Evolutionary conservation across 768 basidiomycete genomes (phyloP).

Genomic region (Rhodosporidiobolus odoratus): DNA sequence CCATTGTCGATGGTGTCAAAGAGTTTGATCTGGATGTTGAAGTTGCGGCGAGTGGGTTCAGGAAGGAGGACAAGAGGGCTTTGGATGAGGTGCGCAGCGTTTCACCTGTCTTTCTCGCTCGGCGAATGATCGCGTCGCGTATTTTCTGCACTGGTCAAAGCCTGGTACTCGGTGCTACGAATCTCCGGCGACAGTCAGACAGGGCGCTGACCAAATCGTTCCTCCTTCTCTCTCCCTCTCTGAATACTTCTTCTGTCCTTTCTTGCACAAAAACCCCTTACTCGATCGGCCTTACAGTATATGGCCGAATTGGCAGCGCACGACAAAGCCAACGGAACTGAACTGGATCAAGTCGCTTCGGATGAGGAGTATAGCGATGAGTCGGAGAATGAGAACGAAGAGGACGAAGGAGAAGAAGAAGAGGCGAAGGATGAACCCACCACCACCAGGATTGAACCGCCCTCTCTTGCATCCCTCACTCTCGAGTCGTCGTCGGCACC

Average conservation of each 20-base stretch:
- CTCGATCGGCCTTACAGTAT: constrained; percentile 21
- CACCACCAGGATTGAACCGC: neutral
- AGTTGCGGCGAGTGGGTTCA: constrained; percentile 91
- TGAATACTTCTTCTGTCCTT: no score
- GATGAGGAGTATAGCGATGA: constrained; percentile 49
- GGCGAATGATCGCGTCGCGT: neutral
- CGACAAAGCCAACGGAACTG: constrained; percentile 44
- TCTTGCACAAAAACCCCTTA: neutral
- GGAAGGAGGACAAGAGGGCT: constrained; percentile 69
- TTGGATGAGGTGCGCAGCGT: constrained; percentile 67
- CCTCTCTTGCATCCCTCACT: neutral
- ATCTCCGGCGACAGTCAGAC: no score
- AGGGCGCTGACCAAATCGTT: neutral
- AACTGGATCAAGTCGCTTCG: constrained; percentile 34
- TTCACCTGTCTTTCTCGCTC: neutral
- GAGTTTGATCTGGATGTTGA: constrained; percentile 76
- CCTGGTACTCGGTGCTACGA: no score
- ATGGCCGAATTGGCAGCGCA: constrained; percentile 47
- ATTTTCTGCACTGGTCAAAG: neutral
- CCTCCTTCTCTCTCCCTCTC: neutral
- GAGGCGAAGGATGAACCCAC: neutral
- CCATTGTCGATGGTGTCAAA: constrained; percentile 53
- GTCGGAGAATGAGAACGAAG: constrained; percentile 36
- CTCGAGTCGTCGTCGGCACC: neutral
- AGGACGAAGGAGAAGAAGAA: neutral